Percentiles rank a stretch among this genome's conserved stretches.
Evolutionary conservation across 2,329 filamentous ascomycete genomes (phyloP).

Genomic region (Sarocladiaceae sp.): DNA sequence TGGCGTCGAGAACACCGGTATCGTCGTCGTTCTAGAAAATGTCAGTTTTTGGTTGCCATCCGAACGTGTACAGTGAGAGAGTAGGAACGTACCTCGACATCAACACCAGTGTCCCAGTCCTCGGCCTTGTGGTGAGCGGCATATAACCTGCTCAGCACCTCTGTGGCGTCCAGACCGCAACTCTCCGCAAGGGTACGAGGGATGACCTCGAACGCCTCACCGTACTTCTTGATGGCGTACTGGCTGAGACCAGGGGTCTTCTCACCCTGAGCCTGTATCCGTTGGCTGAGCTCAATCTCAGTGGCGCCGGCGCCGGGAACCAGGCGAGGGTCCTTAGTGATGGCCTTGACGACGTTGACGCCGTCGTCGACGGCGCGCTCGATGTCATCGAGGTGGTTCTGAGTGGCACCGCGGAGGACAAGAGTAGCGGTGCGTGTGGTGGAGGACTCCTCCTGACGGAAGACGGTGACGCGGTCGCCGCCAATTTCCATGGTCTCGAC

Average conservation of each 20-base stretch:
- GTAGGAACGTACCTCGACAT: conserved; percentile 77
- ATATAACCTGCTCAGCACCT: conserved; percentile 87
- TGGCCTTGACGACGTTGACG: conserved; percentile 97
- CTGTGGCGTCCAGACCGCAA: conserved; percentile 94
- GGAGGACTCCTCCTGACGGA: conserved; percentile 85
- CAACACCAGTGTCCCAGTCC: conserved; percentile 86
- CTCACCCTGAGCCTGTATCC: conserved; percentile 85
- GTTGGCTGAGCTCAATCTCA: conserved; percentile 89
- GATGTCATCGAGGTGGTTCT: conserved; percentile 96
- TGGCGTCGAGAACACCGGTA: conserved; percentile 78
- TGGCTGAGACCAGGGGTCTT: conserved; percentile 90
- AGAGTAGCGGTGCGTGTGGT: conserved; percentile 89
- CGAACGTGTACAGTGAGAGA: too few relatives aligned
- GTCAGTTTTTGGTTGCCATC: conserved; percentile 19
- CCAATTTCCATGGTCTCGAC: conserved; percentile 98
- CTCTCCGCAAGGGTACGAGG: conserved; percentile 92
- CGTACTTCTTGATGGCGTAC: conserved; percentile 96
- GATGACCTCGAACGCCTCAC: conserved; percentile 95
- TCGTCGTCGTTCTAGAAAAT: conserved; percentile 62
- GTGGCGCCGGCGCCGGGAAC: conserved; percentile 93
- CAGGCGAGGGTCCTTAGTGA: conserved; percentile 86
- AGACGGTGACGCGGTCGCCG: conserved; percentile 95
- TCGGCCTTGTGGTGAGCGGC: conserved; percentile 88
- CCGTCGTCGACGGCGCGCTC: conserved; percentile 97
- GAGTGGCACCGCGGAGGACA: conserved; percentile 89